Conservation (phyloP, 2,329 filamentous ascomycete genomes). For the Colletotrichum tropicicola region DNA sequence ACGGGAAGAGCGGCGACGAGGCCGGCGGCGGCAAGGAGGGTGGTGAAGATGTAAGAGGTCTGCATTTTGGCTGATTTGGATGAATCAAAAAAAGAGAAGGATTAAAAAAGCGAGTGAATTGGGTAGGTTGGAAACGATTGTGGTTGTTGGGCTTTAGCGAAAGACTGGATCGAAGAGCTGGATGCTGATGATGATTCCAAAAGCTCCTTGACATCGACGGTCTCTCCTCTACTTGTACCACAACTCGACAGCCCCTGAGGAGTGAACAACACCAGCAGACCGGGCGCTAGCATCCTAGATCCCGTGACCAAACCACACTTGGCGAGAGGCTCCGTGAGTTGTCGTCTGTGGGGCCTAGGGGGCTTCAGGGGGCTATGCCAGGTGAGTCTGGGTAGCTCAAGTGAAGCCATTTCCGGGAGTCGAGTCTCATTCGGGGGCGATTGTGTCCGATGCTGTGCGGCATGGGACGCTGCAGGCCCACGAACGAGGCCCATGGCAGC, state of each 20-base stretch:
- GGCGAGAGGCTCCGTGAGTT: background rate
- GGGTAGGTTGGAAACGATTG: background rate
- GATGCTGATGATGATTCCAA: background rate
- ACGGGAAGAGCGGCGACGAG: conserved; percentile 9
- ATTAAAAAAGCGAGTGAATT: background rate
- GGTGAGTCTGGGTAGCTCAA: background rate
- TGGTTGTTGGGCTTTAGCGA: background rate
- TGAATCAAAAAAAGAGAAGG: background rate
- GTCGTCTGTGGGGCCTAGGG: background rate
- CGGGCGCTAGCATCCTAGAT: background rate
- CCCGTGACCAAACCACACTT: background rate
- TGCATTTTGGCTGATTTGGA: conserved; percentile 15
- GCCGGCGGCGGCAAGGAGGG: conserved; percentile 13
- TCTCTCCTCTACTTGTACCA: conserved; percentile 12
- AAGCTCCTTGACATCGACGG: background rate
- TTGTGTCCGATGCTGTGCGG: too few species aligned
- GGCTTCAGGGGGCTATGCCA: background rate
- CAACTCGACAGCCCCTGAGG: background rate
- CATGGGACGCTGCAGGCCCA: background rate
- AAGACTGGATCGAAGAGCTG: conserved; percentile 13
- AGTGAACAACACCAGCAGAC: background rate
- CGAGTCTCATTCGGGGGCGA: background rate
- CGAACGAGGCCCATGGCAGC: too few species aligned
- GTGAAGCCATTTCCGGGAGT: background rate
- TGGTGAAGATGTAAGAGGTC: conserved; percentile 11